Percentiles rank a stretch among this genome's conserved stretches.
Evolutionary conservation across 306 rosid genomes (phyloP).

Genomic region (Mimosa pudica): DNA sequence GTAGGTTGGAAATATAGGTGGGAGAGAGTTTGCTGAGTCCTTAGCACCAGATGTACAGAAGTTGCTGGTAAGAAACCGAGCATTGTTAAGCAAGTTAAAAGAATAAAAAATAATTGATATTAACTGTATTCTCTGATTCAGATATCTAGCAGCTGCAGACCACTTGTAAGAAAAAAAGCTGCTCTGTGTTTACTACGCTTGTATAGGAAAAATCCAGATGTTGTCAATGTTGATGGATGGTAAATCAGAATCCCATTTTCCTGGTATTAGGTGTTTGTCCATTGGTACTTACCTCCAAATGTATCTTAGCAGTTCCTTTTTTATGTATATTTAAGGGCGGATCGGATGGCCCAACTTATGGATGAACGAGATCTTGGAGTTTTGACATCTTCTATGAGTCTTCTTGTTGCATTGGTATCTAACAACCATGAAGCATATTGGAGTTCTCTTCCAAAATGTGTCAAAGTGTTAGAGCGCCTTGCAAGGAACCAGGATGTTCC

Average conservation of each 20-base stretch:
- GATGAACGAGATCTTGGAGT: conserved; percentile 99
- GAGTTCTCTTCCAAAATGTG: conserved; percentile 98
- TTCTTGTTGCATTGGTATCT: conserved; percentile 94
- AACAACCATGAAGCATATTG: conserved; percentile 88
- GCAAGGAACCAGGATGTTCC: conserved; percentile 98
- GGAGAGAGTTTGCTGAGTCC: conserved; percentile 98
- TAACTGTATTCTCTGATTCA: conserved; percentile 46
- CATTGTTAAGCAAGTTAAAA: conserved; percentile 4
- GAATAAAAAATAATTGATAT: conserved; percentile 37
- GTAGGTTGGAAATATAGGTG: conserved; percentile 99
- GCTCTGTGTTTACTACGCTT: conserved; percentile 93
- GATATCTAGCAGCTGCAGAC: conserved; percentile 99
- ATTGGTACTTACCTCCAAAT: conserved; percentile 15
- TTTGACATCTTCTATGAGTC: conserved; percentile 97
- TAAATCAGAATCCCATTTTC: conserved; percentile 48
- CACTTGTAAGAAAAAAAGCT: conserved; percentile 96
- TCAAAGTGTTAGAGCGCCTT: conserved; percentile 88
- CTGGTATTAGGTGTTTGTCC: conserved; percentile 30
- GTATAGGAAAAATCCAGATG: conserved; percentile 99
- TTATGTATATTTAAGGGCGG: conserved; percentile 69
- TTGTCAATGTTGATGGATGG: conserved; percentile 99
- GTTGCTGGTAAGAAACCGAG: conserved; percentile 71
- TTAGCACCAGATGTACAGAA: conserved; percentile 98
- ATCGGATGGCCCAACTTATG: conserved; percentile 97
- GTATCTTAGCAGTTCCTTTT: conserved; percentile 32